These are phyloP conservation scores for Blastocystis sp. DNA, from an alignment of 352 stramenopile genomes.

Conservation along the genomic window DNA sequence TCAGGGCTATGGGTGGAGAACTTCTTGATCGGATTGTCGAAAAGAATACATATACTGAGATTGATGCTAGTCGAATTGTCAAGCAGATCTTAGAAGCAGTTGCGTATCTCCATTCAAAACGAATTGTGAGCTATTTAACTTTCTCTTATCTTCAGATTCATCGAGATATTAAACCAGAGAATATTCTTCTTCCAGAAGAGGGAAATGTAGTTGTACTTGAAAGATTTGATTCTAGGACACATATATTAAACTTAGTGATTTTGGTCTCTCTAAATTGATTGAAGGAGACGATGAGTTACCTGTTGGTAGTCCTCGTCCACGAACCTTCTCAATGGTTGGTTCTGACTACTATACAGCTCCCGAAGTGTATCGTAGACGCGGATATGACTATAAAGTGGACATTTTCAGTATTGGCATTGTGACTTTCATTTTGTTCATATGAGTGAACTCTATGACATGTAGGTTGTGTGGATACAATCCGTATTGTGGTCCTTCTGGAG, in stretches of 20 bases:
- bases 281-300: not conserved
- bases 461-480: constrained; percentile 61
- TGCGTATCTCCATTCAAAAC: constrained; percentile 52
- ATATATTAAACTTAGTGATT: constrained; percentile 63
- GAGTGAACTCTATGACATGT: not conserved
- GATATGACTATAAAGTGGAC: constrained; percentile 59
- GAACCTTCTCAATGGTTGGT: constrained; percentile 60
- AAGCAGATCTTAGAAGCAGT: constrained; percentile 55
- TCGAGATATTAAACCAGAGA: constrained; percentile 60
- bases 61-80: constrained; percentile 50
- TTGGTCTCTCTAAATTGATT: constrained; percentile 51
- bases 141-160: constrained; percentile 13
- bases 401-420: constrained; percentile 54
- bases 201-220: not conserved
- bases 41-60: constrained; percentile 26
- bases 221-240: not conserved
- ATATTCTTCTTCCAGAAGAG: constrained; percentile 38
- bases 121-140: not conserved
- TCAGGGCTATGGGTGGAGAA: constrained; percentile 35
- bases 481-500: constrained; percentile 56
- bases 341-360: constrained; percentile 63
- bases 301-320: not conserved
- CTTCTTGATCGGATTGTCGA: constrained; percentile 36
- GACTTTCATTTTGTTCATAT: constrained; percentile 39
- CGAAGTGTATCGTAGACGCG: constrained; percentile 25